Conservation (phyloP, 495 filamentous ascomycete species). For the Aspergillus mulundensis region DNA sequence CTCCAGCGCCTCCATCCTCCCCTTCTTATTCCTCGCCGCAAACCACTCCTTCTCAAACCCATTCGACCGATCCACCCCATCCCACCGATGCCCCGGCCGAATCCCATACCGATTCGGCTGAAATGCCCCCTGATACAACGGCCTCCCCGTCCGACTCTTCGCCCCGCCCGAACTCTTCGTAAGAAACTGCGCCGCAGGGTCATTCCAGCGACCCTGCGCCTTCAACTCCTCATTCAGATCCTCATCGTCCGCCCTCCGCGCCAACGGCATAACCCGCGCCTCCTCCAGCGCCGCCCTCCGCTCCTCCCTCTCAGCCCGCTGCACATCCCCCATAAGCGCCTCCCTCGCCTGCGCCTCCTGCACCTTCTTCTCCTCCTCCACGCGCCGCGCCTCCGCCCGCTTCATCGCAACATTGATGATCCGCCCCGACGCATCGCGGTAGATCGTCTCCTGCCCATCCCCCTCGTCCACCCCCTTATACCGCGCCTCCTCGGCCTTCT, state of each 20-base stretch:
- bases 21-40: constrained; percentile 71
- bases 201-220: constrained; percentile 77
- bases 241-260: constrained; percentile 74
- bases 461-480: constrained; percentile 33
- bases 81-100: constrained; percentile 87
- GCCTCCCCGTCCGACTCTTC: constrained; percentile 56
- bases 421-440: constrained; percentile 87
- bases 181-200: constrained; percentile 84
- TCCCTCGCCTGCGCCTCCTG: constrained; percentile 59
- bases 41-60: constrained; percentile 96
- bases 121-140: constrained; percentile 73
- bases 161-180: constrained; percentile 43
- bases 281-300: constrained; percentile 64
- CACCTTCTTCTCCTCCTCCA: constrained; percentile 64
- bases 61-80: constrained; percentile 92
- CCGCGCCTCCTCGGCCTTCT: constrained; percentile 38
- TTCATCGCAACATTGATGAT: constrained; percentile 89
- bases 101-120: constrained; percentile 94
- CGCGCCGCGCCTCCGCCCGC: constrained; percentile 74
- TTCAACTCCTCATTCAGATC: constrained; percentile 80
- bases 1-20: constrained; percentile 70
- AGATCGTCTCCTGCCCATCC: constrained; percentile 69
- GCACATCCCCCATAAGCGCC: constrained; percentile 78
- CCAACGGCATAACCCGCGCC: constrained; percentile 74
- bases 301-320: constrained; percentile 55